Conservation (phyloP, 2,329 filamentous ascomycete genomes). For the Apiospora malaysiana region DNA sequence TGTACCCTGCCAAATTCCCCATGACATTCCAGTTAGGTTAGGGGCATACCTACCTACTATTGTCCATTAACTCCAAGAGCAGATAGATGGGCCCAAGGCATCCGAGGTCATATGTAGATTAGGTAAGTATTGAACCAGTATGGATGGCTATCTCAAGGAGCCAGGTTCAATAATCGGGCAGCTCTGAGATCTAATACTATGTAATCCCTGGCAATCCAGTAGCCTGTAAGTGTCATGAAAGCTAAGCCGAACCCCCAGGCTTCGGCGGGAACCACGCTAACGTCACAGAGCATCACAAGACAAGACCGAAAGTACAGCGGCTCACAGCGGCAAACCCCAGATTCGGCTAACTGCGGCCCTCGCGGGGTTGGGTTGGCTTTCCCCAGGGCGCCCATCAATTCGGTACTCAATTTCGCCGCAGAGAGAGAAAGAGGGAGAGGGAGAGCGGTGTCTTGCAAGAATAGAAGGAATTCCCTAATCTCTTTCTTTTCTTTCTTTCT, state of each 20-base stretch:
- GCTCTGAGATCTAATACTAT: neutral
- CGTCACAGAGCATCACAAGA: conserved; percentile 7
- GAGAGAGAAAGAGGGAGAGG: conserved; percentile 6
- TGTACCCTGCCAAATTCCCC: neutral
- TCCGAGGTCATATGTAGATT: neutral
- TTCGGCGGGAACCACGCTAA: neutral
- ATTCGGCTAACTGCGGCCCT: conserved; percentile 29
- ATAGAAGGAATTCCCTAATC: neutral
- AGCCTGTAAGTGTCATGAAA: neutral
- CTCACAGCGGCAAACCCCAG: conserved; percentile 28
- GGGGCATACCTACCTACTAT: neutral
- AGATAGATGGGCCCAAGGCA: neutral
- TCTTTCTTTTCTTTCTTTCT: neutral
- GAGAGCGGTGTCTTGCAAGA: neutral
- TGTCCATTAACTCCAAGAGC: neutral
- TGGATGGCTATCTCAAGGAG: neutral
- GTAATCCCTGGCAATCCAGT: neutral
- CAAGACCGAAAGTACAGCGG: conserved; percentile 20
- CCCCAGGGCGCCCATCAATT: conserved; percentile 8
- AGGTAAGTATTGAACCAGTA: neutral
- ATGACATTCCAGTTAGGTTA: neutral
- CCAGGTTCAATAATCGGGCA: neutral
- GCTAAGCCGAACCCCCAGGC: neutral
- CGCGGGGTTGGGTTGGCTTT: conserved; percentile 20
- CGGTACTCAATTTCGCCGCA: conserved; percentile 4